These are phyloP conservation scores for Mallotus repandus DNA, from an alignment of 441 rosid species.

Conservation along the genomic window DNA sequence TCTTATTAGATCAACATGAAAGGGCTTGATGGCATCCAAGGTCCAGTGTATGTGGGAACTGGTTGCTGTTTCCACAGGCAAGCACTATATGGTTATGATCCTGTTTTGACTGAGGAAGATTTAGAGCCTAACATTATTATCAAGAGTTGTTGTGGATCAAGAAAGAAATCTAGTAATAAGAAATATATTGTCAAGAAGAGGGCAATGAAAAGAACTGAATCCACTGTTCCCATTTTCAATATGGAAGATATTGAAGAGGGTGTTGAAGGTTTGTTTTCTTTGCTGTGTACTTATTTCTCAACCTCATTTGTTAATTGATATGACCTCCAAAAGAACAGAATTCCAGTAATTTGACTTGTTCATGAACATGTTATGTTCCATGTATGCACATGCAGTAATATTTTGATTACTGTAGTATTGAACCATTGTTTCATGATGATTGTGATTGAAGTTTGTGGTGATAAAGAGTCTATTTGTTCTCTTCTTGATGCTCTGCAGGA, in stretches of 20 bases:
- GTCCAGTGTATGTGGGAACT: conserved; percentile 98
- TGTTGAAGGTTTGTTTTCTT: conserved; percentile 73
- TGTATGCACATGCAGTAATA: background rate
- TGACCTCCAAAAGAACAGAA: background rate
- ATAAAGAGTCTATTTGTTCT: background rate
- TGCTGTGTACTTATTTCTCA: background rate
- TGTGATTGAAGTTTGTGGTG: background rate
- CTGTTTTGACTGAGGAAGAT: conserved; percentile 91
- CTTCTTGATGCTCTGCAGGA: conserved; percentile 47
- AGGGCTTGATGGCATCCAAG: conserved; percentile 94
- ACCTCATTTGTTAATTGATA: background rate
- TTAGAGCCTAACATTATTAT: conserved; percentile 88
- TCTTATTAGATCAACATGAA: conserved; percentile 86
- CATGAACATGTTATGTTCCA: background rate
- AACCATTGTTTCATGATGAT: background rate
- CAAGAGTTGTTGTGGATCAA: conserved; percentile 93
- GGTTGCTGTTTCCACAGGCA: conserved; percentile 98
- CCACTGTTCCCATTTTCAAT: conserved; percentile 92
- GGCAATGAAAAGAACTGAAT: conserved; percentile 84
- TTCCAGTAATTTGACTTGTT: conserved; percentile 11
- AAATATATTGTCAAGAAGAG: conserved; percentile 69
- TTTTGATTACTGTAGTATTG: conserved; percentile 4
- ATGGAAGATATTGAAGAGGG: conserved; percentile 99
- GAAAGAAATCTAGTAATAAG: conserved; percentile 78
- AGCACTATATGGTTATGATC: conserved; percentile 96